Base-by-base conservation (phyloP, 2,329 filamentous ascomycete genomes). In the Celoporthe dispersa region DNA sequence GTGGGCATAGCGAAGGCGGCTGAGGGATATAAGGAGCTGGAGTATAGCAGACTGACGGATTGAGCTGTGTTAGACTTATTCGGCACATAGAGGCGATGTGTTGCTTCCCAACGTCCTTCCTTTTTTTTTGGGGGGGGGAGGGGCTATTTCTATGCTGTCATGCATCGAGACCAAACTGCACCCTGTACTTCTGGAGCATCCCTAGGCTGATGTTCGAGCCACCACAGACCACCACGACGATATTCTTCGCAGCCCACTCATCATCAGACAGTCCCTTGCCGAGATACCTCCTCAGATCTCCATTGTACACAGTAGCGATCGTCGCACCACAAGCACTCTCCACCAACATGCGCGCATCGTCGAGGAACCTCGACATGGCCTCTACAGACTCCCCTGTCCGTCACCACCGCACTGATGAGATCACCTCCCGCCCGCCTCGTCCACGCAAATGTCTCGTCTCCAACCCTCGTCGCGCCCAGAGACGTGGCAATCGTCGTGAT, bases 141-240 rank as follows among this genome's bases (percentile, higher is more conserved):
- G n/a, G 1, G 5, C 7, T 28, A n/a, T 31, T 31, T 55, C 3
- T 12, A 33, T 4, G 25, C 25, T 44, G 4, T 33, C 41, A 48
- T 51, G 25, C 16, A 4, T 33, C 69, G 28, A 81, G 77, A 8
- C 78, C 80, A 73, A 84, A 89, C 73, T 78, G 79, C 73, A 84
- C 80, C 73, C 83, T 82, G 78, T 91, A 94, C 69, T 81, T 83
- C 66, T 84, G 82, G 66, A 94, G 80, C 76, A 90, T 85, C 48
- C 87, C 85, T 70, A 91, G 78, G 2, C 87, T 88, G 48, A 93
- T 86, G 77, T 89, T 89, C 31, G 86, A 90, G 5, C 92, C 92
- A 60, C 95, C 95, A 77, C 95, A 98, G 8, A 98, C 89, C 33
- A 97, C 85, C 67, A 98, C 83, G 1, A 98, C 94, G 7, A 98